Conservation (phyloP, 2,329 filamentous ascomycete species). For the Fusarium verrucosum region DNA sequence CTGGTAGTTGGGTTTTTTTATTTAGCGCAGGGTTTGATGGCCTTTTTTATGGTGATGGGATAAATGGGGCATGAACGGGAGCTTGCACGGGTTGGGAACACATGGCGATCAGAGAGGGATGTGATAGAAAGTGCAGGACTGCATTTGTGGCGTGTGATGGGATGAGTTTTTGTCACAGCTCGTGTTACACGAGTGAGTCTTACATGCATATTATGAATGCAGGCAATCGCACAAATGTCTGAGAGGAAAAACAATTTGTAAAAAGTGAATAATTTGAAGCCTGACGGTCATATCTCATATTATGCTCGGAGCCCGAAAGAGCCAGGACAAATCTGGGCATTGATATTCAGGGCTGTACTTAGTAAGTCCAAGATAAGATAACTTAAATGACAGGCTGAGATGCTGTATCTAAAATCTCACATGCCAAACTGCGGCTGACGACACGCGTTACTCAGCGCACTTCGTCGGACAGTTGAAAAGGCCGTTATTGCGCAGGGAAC, state of each 20-base stretch:
- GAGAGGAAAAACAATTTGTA: neutral
- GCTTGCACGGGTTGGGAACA: too few species aligned
- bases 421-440: neutral
- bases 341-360: too few species aligned
- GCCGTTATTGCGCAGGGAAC: neutral
- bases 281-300: too few species aligned
- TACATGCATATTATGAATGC: neutral
- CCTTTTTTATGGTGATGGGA: too few species aligned
- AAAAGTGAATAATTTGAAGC: too few species aligned
- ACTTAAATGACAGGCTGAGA: neutral
- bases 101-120: neutral
- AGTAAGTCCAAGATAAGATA: neutral
- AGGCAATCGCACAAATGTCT: neutral
- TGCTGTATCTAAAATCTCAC: neutral
- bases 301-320: neutral
- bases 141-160: neutral
- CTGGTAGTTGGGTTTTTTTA: neutral
- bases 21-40: too few species aligned
- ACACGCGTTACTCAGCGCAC: too few species aligned
- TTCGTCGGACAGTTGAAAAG: conserved; percentile 12
- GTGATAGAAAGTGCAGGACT: neutral
- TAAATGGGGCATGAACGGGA: too few species aligned
- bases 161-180: neutral
- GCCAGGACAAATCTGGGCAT: neutral
- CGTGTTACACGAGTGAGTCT: neutral